Evolutionary conservation across 495 filamentous ascomycete genomes (phyloP).

Genomic region (Aspergillus wentii): DNA sequence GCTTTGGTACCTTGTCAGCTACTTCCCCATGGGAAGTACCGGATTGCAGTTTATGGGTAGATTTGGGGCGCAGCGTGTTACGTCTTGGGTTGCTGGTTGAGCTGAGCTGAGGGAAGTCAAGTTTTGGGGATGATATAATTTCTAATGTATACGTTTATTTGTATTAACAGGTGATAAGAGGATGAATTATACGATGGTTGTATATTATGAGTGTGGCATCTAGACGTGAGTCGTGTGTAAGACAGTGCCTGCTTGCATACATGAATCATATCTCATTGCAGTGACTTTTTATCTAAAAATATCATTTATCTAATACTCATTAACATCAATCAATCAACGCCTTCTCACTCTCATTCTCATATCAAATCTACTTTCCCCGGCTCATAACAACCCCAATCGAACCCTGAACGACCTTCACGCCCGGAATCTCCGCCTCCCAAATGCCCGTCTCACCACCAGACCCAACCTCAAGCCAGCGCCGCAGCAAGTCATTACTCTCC

Average conservation of each 20-base stretch:
- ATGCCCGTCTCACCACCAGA: constrained; percentile 46
- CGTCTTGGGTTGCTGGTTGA: constrained; percentile 85
- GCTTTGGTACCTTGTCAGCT: constrained; percentile 92
- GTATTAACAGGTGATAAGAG: too few species aligned
- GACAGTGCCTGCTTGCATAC: too few species aligned
- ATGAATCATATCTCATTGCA: neutral
- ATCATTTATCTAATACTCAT: constrained; percentile 5
- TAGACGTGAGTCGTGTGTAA: too few species aligned
- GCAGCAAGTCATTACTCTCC: constrained; percentile 84
- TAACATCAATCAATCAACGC: constrained; percentile 1
- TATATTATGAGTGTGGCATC: too few species aligned
- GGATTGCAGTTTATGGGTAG: constrained; percentile 81
- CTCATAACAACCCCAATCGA: constrained; percentile 40
- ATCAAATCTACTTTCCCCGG: constrained; percentile 20
- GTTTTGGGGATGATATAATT: too few species aligned
- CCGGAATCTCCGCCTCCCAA: constrained; percentile 38
- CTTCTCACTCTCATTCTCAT: too few species aligned
- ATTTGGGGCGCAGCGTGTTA: constrained; percentile 77
- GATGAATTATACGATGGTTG: too few species aligned
- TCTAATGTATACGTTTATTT: too few species aligned
- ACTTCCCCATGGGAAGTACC: constrained; percentile 94
- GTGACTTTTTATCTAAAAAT: neutral
- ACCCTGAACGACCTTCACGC: constrained; percentile 40
- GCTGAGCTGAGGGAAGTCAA: too few species aligned
- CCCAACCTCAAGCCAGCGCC: constrained; percentile 57